Conservation (phyloP, 345 rosid species). For the Populus pruinosa region DNA sequence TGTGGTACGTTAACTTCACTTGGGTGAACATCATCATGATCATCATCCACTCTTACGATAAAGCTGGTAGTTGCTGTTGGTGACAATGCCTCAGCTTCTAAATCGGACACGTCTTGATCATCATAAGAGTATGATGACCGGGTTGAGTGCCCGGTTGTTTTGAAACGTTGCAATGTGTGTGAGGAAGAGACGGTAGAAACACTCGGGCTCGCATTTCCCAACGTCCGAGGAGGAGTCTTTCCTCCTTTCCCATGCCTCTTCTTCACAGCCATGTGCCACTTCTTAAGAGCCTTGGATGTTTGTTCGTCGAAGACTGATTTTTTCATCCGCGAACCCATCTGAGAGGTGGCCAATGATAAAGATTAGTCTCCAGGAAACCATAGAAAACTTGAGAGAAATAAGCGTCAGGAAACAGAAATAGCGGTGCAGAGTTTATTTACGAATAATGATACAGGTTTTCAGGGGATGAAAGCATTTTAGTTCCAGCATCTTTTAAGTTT, state of each 20-base stretch:
- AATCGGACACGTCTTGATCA: slow-evolving; percentile 53
- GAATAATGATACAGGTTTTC: background rate
- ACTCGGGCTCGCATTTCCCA: slow-evolving; percentile 50
- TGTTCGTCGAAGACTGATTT: slow-evolving; percentile 89
- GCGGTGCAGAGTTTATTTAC: background rate
- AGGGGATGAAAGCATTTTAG: background rate
- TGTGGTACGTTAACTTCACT: slow-evolving; percentile 29
- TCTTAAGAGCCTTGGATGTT: slow-evolving; percentile 84
- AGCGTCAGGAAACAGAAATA: background rate
- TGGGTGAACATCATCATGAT: slow-evolving; percentile 16
- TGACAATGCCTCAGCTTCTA: slow-evolving; percentile 57
- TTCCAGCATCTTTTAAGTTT: background rate
- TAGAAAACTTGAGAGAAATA: background rate
- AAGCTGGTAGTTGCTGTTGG: slow-evolving; percentile 39
- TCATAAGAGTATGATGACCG: slow-evolving; percentile 36
- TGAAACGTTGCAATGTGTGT: slow-evolving; percentile 54
- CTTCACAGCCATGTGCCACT: slow-evolving; percentile 80
- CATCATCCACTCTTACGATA: slow-evolving; percentile 33
- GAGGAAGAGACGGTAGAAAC: slow-evolving; percentile 34
- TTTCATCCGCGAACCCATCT: slow-evolving; percentile 96
- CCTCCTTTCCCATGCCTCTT: slow-evolving; percentile 49
- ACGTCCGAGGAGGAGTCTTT: slow-evolving; percentile 42
- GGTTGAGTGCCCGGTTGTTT: slow-evolving; percentile 76
- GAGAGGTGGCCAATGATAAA: slow-evolving; percentile 1
- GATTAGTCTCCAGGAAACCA: background rate